Evolutionary conservation across 192 early-diverging fungal genomes (phyloP).

Genomic region (Coemansia sp.): DNA sequence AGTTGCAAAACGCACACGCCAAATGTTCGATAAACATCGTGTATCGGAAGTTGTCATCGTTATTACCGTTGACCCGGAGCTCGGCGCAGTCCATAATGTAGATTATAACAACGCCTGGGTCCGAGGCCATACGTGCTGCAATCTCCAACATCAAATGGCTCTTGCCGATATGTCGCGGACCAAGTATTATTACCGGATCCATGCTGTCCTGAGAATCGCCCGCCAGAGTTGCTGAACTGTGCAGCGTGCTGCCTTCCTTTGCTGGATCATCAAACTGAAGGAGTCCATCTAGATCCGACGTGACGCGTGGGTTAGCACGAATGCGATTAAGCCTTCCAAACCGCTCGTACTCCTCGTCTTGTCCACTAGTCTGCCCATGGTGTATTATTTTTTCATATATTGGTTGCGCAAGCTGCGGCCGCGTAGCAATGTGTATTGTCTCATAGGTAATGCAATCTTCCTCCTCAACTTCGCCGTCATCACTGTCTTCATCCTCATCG

Average conservation of each 20-base stretch:
- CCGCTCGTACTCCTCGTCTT: neutral
- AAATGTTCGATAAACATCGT: conserved; percentile 25
- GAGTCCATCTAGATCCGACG: neutral
- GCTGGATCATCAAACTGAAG: conserved; percentile 12
- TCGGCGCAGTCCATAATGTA: conserved; percentile 20
- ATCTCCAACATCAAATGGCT: conserved; percentile 33
- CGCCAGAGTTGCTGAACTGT: too few relatives aligned
- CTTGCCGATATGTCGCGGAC: conserved; percentile 37
- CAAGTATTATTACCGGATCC: conserved; percentile 13
- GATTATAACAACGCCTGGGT: conserved; percentile 16
- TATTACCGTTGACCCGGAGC: conserved; percentile 5
- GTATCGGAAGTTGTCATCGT: conserved; percentile 13
- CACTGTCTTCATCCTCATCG: conserved; percentile 1
- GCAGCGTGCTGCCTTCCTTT: neutral
- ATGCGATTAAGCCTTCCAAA: neutral
- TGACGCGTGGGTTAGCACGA: neutral
- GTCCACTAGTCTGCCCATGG: conserved; percentile 9
- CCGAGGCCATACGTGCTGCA: conserved; percentile 19
- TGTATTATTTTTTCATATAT: conserved; percentile 14
- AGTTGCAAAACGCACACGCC: conserved; percentile 10
- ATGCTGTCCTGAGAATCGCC: neutral
- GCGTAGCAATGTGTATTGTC: neutral
- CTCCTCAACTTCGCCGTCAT: conserved; percentile 5
- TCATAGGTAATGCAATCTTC: neutral
- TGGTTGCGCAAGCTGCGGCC: conserved; percentile 15